Conservation (phyloP, 805 yeast species). For the Ogataea paradorogensis region DNA sequence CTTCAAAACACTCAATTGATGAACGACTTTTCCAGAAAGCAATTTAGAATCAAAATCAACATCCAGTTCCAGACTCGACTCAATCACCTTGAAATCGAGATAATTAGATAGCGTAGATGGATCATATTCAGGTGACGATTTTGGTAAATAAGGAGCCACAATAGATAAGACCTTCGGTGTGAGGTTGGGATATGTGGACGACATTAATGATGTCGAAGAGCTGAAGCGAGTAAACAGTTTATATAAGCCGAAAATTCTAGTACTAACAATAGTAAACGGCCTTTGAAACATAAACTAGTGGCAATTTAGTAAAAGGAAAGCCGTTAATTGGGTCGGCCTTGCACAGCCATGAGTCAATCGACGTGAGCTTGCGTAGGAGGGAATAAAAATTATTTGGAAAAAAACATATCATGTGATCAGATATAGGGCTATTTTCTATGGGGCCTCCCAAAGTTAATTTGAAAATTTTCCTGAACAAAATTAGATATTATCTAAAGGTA, state of each 20-base stretch:
- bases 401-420: conserved; percentile 2
- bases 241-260: background rate
- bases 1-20: conserved; percentile 36
- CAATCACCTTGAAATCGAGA: conserved; percentile 43
- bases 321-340: background rate
- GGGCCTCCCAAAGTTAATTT: background rate
- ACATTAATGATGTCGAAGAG: conserved; percentile 4
- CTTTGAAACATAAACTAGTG: background rate
- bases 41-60: conserved; percentile 53
- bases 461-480: conserved; percentile 11
- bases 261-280: conserved; percentile 1
- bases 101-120: conserved; percentile 81
- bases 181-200: conserved; percentile 26
- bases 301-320: background rate
- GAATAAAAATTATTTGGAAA: background rate
- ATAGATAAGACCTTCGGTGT: conserved; percentile 26
- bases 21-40: conserved; percentile 55
- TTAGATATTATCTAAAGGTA: conserved; percentile 12
- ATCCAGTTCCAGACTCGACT: conserved; percentile 51
- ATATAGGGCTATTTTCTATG: background rate
- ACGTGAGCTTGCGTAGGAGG: background rate
- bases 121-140: conserved; percentile 54
- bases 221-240: background rate
- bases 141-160: conserved; percentile 34
- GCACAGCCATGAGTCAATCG: background rate